These are phyloP conservation scores for Aspergillus sp. DNA, from an alignment of 2,329 filamentous ascomycete genomes.

Conservation along the genomic window DNA sequence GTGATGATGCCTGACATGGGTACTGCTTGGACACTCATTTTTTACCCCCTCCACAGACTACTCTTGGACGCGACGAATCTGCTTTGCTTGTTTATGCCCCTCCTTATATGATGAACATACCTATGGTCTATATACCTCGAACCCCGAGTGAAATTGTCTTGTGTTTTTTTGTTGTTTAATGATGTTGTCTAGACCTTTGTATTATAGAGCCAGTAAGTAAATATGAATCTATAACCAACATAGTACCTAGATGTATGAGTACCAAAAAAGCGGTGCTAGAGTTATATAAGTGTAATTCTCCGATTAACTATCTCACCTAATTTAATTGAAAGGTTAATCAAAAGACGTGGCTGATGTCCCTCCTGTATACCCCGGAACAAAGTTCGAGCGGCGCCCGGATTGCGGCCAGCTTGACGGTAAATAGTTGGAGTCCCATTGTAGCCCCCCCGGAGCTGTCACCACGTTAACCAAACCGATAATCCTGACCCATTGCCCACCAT, in stretches of 20 bases:
- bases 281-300: too few relatives aligned
- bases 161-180: conserved; percentile 14
- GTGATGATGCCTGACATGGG: conserved; percentile 7
- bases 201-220: conserved; percentile 7
- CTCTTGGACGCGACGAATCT: background rate
- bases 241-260: too few relatives aligned
- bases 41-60: background rate
- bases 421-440: conserved; percentile 12
- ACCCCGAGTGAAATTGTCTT: conserved; percentile 19
- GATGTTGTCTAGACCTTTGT: conserved; percentile 10
- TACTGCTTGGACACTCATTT: conserved; percentile 13
- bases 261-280: too few relatives aligned
- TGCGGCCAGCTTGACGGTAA: conserved; percentile 29
- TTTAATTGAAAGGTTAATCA: background rate
- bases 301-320: background rate
- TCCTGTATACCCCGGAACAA: conserved; percentile 28
- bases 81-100: conserved; percentile 14
- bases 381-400: conserved; percentile 24
- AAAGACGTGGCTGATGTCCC: background rate
- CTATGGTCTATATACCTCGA: conserved; percentile 17
- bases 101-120: conserved; percentile 24
- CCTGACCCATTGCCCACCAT: conserved; percentile 50
- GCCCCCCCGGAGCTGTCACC: conserved; percentile 2
- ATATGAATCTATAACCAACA: background rate
- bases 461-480: conserved; percentile 8